Percentiles rank a stretch among this genome's conserved stretches.
These are phyloP conservation scores for Russula compacta DNA, from an alignment of 768 basidiomycete species.

Conservation along the genomic window DNA sequence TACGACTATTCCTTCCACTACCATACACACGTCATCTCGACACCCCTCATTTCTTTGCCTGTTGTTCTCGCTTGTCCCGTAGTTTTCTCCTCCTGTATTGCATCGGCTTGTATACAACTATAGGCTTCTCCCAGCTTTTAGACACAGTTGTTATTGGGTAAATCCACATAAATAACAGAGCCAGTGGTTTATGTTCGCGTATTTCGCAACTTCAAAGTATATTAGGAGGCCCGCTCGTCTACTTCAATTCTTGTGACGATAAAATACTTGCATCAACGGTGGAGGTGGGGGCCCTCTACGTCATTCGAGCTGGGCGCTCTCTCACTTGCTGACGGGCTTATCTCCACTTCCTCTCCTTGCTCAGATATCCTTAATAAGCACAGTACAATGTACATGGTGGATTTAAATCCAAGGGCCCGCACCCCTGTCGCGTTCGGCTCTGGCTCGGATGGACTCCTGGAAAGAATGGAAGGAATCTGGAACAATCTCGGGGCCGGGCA, in stretches of 20 bases:
- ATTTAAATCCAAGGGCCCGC: neutral
- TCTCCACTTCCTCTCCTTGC: too few species aligned
- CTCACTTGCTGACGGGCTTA: too few species aligned
- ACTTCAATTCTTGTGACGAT: too few species aligned
- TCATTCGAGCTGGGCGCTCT: too few species aligned
- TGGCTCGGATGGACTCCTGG: neutral
- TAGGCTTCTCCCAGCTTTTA: neutral
- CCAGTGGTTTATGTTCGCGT: neutral
- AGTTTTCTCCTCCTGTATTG: neutral
- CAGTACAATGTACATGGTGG: neutral
- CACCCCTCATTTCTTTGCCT: neutral
- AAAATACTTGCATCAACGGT: too few species aligned
- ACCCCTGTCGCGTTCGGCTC: neutral
- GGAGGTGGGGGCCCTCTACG: too few species aligned
- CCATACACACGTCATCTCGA: neutral
- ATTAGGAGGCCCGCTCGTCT: too few species aligned
- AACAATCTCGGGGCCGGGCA: neutral
- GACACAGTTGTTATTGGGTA: neutral
- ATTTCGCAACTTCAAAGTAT: neutral
- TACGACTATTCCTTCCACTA: neutral
- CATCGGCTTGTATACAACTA: constrained; percentile 5
- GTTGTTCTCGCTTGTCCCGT: neutral
- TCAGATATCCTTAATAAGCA: too few species aligned
- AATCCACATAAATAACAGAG: neutral
- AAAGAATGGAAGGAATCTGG: neutral